A percentile compares a stretch with the other conserved stretches of the same genome.
These are phyloP conservation scores for Ensete ventricosum DNA, from an alignment of 176 grass and related monocot species.

Conservation along the genomic window DNA sequence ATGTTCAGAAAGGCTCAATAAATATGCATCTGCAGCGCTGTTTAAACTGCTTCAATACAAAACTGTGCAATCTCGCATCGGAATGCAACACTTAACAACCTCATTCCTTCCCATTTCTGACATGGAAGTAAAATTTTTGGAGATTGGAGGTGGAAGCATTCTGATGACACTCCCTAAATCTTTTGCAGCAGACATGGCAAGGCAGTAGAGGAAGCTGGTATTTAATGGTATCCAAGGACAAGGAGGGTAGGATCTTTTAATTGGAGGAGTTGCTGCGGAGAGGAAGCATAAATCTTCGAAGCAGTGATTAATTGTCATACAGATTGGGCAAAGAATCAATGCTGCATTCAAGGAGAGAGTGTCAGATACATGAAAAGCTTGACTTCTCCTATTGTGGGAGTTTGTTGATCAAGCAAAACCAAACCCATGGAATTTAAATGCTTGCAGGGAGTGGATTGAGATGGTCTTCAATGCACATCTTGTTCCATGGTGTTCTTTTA, in stretches of 20 bases:
- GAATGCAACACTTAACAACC: slow-evolving; percentile 16
- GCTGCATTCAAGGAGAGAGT: slow-evolving; percentile 13
- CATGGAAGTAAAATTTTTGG: background rate
- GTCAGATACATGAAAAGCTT: slow-evolving; percentile 1
- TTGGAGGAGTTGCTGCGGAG: background rate
- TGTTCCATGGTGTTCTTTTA: background rate
- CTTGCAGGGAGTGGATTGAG: background rate
- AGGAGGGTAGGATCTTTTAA: background rate
- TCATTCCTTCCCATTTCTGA: slow-evolving; percentile 17
- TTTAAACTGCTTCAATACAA: background rate
- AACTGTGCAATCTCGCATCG: background rate
- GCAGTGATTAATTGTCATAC: background rate
- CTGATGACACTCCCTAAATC: background rate
- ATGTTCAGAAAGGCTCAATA: background rate
- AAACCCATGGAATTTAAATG: background rate
- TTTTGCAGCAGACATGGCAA: background rate
- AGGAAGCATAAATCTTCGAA: background rate
- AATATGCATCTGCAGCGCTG: background rate
- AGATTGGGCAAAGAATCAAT: slow-evolving; percentile 2
- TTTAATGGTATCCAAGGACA: no score
- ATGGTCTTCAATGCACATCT: background rate
- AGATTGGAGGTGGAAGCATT: background rate
- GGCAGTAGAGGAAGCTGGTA: no score
- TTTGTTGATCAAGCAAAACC: background rate
- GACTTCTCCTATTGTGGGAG: background rate